These are phyloP conservation scores for Brassica cretica DNA, from an alignment of 345 rosid species.

Conservation along the genomic window DNA sequence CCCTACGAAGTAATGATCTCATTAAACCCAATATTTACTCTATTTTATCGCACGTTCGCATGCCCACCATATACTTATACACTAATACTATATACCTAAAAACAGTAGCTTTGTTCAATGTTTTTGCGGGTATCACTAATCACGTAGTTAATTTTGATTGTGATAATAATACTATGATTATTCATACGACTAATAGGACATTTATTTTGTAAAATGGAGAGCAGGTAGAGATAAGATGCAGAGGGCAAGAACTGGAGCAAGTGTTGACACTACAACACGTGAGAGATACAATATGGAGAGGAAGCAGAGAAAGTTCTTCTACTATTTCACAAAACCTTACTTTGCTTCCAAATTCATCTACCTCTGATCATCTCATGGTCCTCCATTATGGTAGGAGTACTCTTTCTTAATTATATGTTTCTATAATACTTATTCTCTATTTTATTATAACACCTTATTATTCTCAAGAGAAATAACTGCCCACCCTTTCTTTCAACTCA, in stretches of 20 bases:
- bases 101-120: background rate
- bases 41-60: background rate
- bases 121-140: background rate
- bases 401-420: conserved; percentile 23
- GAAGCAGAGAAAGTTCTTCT: conserved; percentile 37
- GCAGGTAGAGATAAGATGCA: conserved; percentile 95
- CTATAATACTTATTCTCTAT: background rate
- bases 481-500: background rate
- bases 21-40: conserved; percentile 11
- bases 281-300: conserved; percentile 89
- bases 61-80: background rate
- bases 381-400: conserved; percentile 74
- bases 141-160: background rate
- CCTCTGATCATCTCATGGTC: conserved; percentile 85
- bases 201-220: background rate
- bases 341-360: conserved; percentile 62
- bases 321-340: conserved; percentile 38
- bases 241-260: conserved; percentile 86
- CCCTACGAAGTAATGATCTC: conserved; percentile 41
- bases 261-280: conserved; percentile 91
- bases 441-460: conserved; percentile 29
- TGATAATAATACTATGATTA: background rate
- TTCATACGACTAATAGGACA: background rate
- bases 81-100: background rate
- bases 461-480: background rate